Conservation (phyloP, 371 early-diverging fungal genomes). For the Cokeromyces recurvatus region DNA sequence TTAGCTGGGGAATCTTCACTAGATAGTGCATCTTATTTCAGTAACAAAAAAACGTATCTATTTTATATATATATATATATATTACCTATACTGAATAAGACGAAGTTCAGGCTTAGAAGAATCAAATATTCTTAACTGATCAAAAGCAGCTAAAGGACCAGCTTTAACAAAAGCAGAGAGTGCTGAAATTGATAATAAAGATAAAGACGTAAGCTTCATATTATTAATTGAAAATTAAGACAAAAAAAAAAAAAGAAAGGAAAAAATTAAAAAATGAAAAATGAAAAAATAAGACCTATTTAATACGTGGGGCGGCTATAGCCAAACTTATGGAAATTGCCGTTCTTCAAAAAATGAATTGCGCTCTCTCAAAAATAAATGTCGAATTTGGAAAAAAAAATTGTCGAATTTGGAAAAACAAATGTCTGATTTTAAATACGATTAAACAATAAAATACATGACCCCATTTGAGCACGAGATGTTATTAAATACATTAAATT, state of each 20-base stretch:
- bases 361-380: no score
- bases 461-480: no score
- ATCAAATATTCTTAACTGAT: constrained; percentile 22
- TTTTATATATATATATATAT: background rate
- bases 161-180: constrained; percentile 19
- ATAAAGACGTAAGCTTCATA: constrained; percentile 20
- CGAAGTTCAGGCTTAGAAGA: constrained; percentile 24
- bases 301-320: no score
- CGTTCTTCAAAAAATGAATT: no score
- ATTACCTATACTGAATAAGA: constrained; percentile 32
- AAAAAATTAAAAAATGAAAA: constrained; percentile 1
- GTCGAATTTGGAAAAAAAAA: no score
- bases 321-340: no score
- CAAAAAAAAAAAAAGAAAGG: background rate
- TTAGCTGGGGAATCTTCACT: constrained; percentile 45
- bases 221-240: background rate
- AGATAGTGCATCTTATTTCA: background rate
- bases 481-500: no score
- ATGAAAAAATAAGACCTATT: no score
- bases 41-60: no score
- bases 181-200: constrained; percentile 26
- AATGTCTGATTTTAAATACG: no score
- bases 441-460: no score
- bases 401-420: no score
- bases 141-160: constrained; percentile 22